Conservation (phyloP, 768 basidiomycete species). For the Termitomyces sp. region DNA sequence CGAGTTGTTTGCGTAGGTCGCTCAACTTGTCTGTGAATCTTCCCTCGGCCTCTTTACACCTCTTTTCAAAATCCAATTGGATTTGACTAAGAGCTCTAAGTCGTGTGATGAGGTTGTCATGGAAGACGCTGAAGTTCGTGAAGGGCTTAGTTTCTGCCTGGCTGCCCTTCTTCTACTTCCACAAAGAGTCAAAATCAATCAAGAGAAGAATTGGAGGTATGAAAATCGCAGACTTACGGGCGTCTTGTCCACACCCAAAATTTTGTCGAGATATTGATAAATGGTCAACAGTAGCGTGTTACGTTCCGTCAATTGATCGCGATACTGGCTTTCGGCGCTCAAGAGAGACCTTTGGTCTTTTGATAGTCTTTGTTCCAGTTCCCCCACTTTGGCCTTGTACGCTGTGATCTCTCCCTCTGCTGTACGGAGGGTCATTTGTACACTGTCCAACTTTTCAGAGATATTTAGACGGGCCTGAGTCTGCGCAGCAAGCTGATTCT, state of each 20-base stretch:
- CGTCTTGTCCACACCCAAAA: slow-evolving; percentile 84
- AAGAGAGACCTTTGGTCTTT: slow-evolving; percentile 78
- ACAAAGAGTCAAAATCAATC: neutral
- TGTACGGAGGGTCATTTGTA: slow-evolving; percentile 54
- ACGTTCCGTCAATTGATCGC: slow-evolving; percentile 90
- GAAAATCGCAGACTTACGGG: slow-evolving; percentile 44
- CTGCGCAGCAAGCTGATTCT: slow-evolving; percentile 73
- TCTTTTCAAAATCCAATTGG: slow-evolving; percentile 81
- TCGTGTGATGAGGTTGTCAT: slow-evolving; percentile 87
- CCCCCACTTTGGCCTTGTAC: slow-evolving; percentile 57
- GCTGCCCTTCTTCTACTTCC: slow-evolving; percentile 60
- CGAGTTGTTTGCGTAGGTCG: slow-evolving; percentile 83
- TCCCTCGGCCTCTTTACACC: slow-evolving; percentile 72
- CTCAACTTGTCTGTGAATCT: slow-evolving; percentile 67
- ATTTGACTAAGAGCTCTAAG: slow-evolving; percentile 83
- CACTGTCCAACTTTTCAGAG: slow-evolving; percentile 81
- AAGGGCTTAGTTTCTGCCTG: slow-evolving; percentile 87
- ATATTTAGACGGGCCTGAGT: slow-evolving; percentile 84
- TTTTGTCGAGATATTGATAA: slow-evolving; percentile 93
- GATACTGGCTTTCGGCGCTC: slow-evolving; percentile 70
- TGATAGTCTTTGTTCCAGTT: slow-evolving; percentile 74
- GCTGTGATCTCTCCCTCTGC: slow-evolving; percentile 63
- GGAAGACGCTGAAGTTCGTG: slow-evolving; percentile 91
- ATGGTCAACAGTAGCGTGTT: slow-evolving; percentile 89
- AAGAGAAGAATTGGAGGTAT: neutral